Conservation (phyloP, 306 rosid species). For the Citrullus amarus region DNA sequence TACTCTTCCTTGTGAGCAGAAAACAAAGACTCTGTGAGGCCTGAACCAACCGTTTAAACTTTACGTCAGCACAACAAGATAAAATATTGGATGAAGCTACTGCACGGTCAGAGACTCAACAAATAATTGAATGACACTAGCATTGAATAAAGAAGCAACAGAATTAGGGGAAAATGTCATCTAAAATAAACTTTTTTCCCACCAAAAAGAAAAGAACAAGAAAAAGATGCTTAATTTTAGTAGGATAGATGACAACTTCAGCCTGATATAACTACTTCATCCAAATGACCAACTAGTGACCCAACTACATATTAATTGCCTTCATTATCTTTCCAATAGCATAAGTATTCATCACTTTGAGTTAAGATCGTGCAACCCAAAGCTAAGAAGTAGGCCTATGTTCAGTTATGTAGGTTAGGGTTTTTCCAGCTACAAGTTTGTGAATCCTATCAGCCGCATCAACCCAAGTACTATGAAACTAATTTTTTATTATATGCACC, state of each 20-base stretch:
- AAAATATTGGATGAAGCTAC: not conserved
- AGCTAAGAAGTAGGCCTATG: not conserved
- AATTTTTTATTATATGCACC: not conserved
- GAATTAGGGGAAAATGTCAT: not conserved
- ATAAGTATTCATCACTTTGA: not conserved
- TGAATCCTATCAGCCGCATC: not conserved
- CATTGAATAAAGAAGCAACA: not conserved
- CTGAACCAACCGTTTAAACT: constrained; percentile 34
- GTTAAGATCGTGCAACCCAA: not conserved
- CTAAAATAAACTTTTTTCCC: not conserved
- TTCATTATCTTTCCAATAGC: not conserved
- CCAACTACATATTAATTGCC: not conserved
- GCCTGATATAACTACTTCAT: not conserved
- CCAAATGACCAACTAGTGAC: not conserved
- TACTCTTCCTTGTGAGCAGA: constrained; percentile 92
- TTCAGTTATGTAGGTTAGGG: not conserved
- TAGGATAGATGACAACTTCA: not conserved
- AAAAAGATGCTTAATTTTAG: not conserved
- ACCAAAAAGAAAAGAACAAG: not conserved
- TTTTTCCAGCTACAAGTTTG: not conserved
- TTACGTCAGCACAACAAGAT: constrained; percentile 10
- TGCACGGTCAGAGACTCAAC: not conserved
- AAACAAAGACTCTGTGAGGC: constrained; percentile 88
- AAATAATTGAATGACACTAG: not conserved
- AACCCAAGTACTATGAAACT: not conserved